Conservation (phyloP, 352 stramenopile species). For the Bremia lactucae region DNA sequence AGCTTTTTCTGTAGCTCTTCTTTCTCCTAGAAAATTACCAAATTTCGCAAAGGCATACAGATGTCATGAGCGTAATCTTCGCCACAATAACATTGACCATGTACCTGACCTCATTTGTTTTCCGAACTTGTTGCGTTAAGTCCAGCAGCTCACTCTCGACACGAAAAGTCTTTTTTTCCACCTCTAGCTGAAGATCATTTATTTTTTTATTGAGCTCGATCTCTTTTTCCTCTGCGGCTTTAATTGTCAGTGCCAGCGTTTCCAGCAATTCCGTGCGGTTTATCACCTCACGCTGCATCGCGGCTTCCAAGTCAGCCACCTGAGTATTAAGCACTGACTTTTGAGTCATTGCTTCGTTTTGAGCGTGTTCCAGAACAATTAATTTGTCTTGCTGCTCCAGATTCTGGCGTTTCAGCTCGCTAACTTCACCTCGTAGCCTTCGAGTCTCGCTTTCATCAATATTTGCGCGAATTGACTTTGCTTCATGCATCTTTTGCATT, state of each 20-base stretch:
- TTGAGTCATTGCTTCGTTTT: constrained; percentile 21
- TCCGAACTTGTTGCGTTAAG: constrained; percentile 35
- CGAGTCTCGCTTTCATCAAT: constrained; percentile 55
- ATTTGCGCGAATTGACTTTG: constrained; percentile 40
- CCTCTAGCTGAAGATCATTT: constrained; percentile 33
- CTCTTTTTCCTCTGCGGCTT: constrained; percentile 42
- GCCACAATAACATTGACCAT: too few species aligned
- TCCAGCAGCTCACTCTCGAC: constrained; percentile 53
- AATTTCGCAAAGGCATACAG: too few species aligned
- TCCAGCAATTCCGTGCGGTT: constrained; percentile 70
- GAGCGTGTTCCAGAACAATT: constrained; percentile 40
- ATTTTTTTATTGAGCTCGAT: constrained; percentile 30
- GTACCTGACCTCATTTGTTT: constrained; percentile 47
- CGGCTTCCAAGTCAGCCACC: constrained; percentile 38
- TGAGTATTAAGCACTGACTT: constrained; percentile 32
- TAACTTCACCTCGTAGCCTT: constrained; percentile 38
- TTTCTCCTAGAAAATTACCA: too few species aligned
- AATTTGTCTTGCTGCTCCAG: constrained; percentile 29
- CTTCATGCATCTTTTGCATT: constrained; percentile 59
- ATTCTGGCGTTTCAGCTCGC: constrained; percentile 23
- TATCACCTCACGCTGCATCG: constrained; percentile 43
- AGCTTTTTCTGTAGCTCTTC: constrained; percentile 72
- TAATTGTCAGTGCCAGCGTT: constrained; percentile 53
- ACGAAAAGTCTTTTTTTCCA: constrained; percentile 56
- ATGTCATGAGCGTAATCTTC: too few species aligned